A percentile compares a stretch with the other conserved stretches of the same genome.
phyloP scores from a whole-genome alignment of 2,329 filamentous ascomycete species.

The Verticillium zaregamsianum region DNA sequence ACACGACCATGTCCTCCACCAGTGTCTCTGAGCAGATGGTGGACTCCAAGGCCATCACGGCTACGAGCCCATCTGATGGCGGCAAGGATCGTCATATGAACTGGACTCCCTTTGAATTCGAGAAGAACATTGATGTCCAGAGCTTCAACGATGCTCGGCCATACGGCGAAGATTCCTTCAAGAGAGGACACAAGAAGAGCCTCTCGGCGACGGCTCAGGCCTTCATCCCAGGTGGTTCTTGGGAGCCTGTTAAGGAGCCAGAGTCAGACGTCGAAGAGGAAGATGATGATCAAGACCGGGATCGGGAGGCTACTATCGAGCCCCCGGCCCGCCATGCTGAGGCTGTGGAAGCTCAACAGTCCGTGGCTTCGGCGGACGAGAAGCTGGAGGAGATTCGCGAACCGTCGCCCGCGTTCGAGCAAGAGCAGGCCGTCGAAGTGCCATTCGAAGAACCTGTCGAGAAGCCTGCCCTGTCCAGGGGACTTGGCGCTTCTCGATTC shows the following conservation, averaged over 20 bases:
- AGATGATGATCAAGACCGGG: constrained; percentile 13
- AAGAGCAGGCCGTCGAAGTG: neutral
- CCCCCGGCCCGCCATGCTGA: neutral
- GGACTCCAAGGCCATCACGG: constrained; percentile 46
- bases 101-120: constrained; percentile 60
- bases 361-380: neutral
- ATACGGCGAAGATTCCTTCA: constrained; percentile 39
- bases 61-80: constrained; percentile 46
- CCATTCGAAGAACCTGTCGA: neutral
- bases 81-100: constrained; percentile 45
- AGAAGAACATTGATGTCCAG: constrained; percentile 40
- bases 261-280: constrained; percentile 15
- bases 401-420: neutral
- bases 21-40: constrained; percentile 44
- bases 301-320: constrained; percentile 13
- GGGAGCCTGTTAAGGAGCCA: constrained; percentile 6
- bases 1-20: constrained; percentile 52
- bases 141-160: constrained; percentile 49
- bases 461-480: constrained; percentile 24
- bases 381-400: neutral
- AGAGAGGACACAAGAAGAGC: constrained; percentile 46
- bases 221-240: constrained; percentile 50
- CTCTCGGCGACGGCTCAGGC: constrained; percentile 69
- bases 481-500: constrained; percentile 43
- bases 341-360: neutral